Base-by-base conservation (phyloP, 371 early-diverging fungal genomes). In the Amoeboaphelidium protococcarum region DNA sequence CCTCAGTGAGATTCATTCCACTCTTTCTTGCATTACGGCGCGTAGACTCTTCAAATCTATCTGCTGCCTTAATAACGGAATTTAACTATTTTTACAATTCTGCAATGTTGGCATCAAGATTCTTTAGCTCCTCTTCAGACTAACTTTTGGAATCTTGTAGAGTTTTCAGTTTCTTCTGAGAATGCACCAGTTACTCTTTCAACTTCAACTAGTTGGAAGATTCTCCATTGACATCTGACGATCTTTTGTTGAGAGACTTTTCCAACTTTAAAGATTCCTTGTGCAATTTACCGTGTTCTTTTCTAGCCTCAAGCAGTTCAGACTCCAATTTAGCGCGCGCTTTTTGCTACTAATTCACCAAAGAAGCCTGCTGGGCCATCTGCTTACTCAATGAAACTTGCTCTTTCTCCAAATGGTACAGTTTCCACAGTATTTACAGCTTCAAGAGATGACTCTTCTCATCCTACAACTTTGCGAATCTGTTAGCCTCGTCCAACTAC, bases 401-500 rank as follows among this genome's bases (percentile, higher is more conserved):
- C 22, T 70, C 60, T 54, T 73, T 76, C 50, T 74, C 71, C 23
- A 76, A 70, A 12, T 59, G 60, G 51, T 72, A 72, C 47, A 78
- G 59, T 0, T 63, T 55, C 13, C 66, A 57, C 26, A 77, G 75
- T 40, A 69, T 47, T 1, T 44, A 46, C 37, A 25, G 21, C 23
- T 23, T 40, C 19, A 26, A 54, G 16, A 45, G 42, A n/a, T 41
- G 53, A 44, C 59, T 63, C 26, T 64, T 59, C 27, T 70, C 78
- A 26, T 57, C 43, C 23, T 57, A 63, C 22, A 76, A 58, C 0
- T 48, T 58, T 51, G 83, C 79, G 61, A 74, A 91, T 2, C 68
- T 65, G 47, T 85, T 83, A 3, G 84, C 82, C 49, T 94, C 88
- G 19, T 72, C 74, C 57, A 86, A 78, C 60, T 91, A 89, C 53